Percentiles rank a stretch among this genome's conserved stretches.
Evolutionary conservation across 306 rosid genomes (phyloP).

Genomic region (Cicer bijugum): DNA sequence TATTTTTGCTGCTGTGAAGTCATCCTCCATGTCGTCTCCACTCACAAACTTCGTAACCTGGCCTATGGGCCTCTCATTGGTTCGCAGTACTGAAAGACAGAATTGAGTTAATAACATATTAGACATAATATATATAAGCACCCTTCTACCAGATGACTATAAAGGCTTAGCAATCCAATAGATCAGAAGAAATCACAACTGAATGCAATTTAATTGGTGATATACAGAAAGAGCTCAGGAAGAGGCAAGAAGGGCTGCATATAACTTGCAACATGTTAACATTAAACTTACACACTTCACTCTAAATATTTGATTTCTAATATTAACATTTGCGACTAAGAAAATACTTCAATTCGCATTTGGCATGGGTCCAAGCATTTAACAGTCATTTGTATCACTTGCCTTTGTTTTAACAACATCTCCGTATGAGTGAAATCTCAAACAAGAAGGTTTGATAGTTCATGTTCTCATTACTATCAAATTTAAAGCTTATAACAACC

Average conservation of each 20-base stretch:
- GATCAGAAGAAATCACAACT: conserved; percentile 19
- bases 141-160: conserved; percentile 9
- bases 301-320: neutral
- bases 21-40: conserved; percentile 91
- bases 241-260: neutral
- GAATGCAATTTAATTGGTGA: neutral
- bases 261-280: conserved; percentile 17
- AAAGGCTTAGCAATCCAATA: neutral
- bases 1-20: conserved; percentile 57
- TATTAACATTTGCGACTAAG: neutral
- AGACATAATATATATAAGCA: conserved; percentile 14
- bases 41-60: conserved; percentile 64
- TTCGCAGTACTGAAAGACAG: conserved; percentile 52
- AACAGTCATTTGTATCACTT: conserved; percentile 4
- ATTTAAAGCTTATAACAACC: neutral
- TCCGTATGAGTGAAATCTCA: conserved; percentile 15
- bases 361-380: conserved; percentile 23
- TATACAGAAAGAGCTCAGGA: conserved; percentile 13
- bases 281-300: neutral
- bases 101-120: conserved; percentile 22
- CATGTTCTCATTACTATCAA: conserved; percentile 1
- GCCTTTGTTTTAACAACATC: neutral
- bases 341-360: neutral
- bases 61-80: conserved; percentile 54
- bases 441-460: conserved; percentile 30